Conservation (phyloP, 1,139 yeast species). For the Suhomyces chickasaworum region DNA sequence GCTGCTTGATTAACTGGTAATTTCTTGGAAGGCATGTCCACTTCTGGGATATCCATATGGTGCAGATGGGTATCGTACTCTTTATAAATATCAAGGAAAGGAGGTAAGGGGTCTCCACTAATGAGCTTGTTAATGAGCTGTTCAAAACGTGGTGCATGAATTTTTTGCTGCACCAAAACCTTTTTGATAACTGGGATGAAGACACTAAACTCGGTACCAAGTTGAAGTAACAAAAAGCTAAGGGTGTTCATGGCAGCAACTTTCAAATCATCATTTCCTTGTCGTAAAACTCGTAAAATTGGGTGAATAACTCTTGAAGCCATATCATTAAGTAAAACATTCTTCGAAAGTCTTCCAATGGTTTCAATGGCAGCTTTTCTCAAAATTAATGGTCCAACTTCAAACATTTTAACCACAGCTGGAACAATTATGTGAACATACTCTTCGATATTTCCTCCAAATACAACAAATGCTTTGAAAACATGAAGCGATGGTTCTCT, state of each 20-base stretch:
- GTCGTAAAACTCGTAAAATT: constrained; percentile 65
- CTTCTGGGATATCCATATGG: constrained; percentile 61
- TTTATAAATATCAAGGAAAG: constrained; percentile 69
- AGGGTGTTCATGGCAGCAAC: constrained; percentile 75
- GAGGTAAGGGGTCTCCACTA: constrained; percentile 89
- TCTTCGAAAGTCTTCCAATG: constrained; percentile 76
- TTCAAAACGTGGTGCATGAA: constrained; percentile 77
- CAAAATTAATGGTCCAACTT: constrained; percentile 60
- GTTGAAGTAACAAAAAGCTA: constrained; percentile 73
- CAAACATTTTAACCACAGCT: constrained; percentile 77
- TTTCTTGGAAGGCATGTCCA: constrained; percentile 71
- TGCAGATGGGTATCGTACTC: constrained; percentile 56
- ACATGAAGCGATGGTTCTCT: constrained; percentile 73
- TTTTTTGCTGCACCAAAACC: constrained; percentile 60
- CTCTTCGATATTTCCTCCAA: constrained; percentile 87
- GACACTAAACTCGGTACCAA: constrained; percentile 83
- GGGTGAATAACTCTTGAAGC: constrained; percentile 91
- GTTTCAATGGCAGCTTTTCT: constrained; percentile 81
- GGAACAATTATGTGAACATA: constrained; percentile 86
- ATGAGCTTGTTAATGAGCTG: constrained; percentile 75
- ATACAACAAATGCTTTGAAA: constrained; percentile 81
- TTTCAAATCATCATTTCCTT: constrained; percentile 62
- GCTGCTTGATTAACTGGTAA: constrained; percentile 79
- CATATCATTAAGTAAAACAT: constrained; percentile 79
- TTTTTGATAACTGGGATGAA: constrained; percentile 86